Conservation (phyloP, 1,139 yeast species). For the Hyphopichia wangnamkhiaoensis region DNA sequence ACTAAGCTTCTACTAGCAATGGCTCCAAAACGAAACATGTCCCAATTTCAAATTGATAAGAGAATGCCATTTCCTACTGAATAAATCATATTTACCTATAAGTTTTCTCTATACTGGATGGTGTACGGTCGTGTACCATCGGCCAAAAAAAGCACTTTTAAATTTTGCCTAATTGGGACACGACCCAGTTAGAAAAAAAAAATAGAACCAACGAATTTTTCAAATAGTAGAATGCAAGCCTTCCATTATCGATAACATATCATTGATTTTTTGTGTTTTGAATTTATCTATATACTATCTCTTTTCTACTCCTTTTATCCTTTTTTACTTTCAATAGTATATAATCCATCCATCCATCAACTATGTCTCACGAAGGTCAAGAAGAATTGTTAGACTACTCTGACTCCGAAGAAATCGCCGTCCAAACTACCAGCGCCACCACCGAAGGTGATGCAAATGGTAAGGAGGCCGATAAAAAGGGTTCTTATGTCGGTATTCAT, state of each 20-base stretch:
- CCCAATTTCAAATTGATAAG: too few relatives aligned
- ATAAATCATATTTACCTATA: too few relatives aligned
- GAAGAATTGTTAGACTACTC: slow-evolving; percentile 98
- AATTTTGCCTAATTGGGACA: slow-evolving; percentile 2
- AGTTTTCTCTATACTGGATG: too few relatives aligned
- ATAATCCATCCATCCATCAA: slow-evolving; percentile 8
- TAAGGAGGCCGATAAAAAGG: slow-evolving; percentile 79
- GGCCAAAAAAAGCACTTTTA: too few relatives aligned
- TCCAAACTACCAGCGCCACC: slow-evolving; percentile 59
- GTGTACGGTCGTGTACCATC: not conserved
- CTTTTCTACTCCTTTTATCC: not conserved
- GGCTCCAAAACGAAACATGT: not conserved
- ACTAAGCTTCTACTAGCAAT: not conserved
- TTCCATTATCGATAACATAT: not conserved
- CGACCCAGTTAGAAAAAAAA: slow-evolving; percentile 2
- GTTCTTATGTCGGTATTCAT: slow-evolving; percentile 97
- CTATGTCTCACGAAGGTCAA: slow-evolving; percentile 91
- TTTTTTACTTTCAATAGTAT: not conserved
- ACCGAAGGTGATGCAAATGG: slow-evolving; percentile 50
- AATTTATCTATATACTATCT: not conserved
- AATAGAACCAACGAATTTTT: slow-evolving; percentile 2
- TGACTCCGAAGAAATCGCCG: slow-evolving; percentile 94
- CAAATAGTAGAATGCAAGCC: slow-evolving; percentile 3
- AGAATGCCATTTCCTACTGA: too few relatives aligned
- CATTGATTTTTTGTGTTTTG: not conserved